These are phyloP conservation scores for Curvularia spicifera DNA, from an alignment of 2,329 filamentous ascomycete genomes.

Conservation along the genomic window DNA sequence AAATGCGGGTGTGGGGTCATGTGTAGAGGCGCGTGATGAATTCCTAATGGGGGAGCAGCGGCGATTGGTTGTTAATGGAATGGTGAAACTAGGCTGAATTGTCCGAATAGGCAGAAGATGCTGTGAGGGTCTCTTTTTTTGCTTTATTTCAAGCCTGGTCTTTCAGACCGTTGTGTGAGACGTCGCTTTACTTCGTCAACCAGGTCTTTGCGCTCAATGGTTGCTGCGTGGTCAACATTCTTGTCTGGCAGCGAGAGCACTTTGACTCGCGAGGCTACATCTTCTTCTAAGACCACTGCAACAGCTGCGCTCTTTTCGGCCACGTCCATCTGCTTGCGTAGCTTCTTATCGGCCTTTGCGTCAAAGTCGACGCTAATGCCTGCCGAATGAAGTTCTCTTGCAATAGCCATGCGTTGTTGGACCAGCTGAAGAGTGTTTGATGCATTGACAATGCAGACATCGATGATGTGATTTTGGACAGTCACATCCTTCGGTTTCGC, in stretches of 20 bases:
- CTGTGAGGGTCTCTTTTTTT: background rate
- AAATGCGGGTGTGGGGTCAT: background rate
- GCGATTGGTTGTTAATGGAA: background rate
- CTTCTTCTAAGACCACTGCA: conserved; percentile 83
- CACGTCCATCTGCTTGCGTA: conserved; percentile 83
- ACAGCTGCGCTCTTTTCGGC: conserved; percentile 73
- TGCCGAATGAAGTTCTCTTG: conserved; percentile 75
- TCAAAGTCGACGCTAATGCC: conserved; percentile 87
- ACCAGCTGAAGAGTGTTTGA: conserved; percentile 76
- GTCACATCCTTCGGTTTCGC: conserved; percentile 67
- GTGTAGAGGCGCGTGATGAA: background rate
- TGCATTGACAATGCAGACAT: conserved; percentile 84
- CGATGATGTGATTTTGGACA: conserved; percentile 66
- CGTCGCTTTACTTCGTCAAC: conserved; percentile 63
- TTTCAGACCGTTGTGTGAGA: conserved; percentile 15
- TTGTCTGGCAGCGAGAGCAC: conserved; percentile 80
- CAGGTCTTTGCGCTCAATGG: conserved; percentile 68
- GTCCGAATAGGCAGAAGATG: background rate
- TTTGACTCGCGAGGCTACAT: conserved; percentile 80
- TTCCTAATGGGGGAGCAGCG: background rate
- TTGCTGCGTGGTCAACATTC: conserved; percentile 66
- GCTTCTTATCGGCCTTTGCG: conserved; percentile 84
- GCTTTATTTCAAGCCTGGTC: background rate
- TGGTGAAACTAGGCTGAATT: background rate
- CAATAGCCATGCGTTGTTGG: conserved; percentile 82